Evolutionary conservation across 768 basidiomycete genomes (phyloP).

Genomic region (Tricholoma flavovirens): DNA sequence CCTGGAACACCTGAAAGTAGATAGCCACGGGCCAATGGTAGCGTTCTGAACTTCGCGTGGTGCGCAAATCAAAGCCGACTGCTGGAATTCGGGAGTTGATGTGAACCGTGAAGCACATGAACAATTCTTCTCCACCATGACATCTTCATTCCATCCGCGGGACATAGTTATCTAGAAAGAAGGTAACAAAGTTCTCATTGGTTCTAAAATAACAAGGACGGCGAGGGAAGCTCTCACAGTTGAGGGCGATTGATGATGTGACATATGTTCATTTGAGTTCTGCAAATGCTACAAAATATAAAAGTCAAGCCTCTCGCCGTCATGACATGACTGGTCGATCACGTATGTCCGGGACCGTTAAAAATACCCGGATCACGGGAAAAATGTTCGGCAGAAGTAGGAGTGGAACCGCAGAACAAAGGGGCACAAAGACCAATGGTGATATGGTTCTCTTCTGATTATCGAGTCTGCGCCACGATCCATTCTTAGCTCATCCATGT

Average conservation of each 20-base stretch:
- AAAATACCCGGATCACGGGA: not conserved
- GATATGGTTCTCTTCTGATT: not conserved
- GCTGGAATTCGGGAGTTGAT: not conserved
- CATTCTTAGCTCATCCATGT: not conserved
- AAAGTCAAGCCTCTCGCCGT: not conserved
- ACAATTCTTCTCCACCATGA: too few species aligned
- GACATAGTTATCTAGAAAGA: not conserved
- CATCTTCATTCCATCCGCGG: too few species aligned
- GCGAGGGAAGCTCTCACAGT: not conserved
- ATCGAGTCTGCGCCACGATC: not conserved
- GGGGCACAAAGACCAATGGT: not conserved
- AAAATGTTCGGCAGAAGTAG: not conserved
- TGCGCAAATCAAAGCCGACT: not conserved
- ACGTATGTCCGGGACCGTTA: not conserved
- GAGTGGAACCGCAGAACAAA: not conserved
- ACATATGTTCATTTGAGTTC: not conserved
- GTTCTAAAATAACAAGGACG: not conserved
- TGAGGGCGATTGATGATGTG: too few species aligned
- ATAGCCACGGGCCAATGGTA: not conserved
- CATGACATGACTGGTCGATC: not conserved
- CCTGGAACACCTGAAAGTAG: not conserved
- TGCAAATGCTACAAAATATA: not conserved
- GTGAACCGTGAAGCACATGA: too few species aligned
- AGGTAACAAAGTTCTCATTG: not conserved
- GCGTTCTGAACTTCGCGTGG: not conserved